Conservation (phyloP, 176 grass and related monocot species). For the Avena eriantha region DNA sequence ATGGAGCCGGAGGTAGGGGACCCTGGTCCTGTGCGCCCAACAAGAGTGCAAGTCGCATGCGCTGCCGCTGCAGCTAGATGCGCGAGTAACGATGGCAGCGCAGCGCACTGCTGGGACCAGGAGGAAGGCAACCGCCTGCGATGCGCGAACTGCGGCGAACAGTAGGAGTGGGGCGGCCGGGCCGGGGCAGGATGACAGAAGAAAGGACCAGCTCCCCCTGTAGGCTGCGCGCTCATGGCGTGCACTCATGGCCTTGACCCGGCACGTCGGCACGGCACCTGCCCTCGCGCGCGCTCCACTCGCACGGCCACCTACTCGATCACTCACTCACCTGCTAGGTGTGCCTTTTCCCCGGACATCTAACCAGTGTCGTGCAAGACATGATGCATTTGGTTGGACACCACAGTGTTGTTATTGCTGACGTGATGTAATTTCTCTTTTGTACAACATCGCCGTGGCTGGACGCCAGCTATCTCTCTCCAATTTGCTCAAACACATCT, state of each 20-base stretch:
- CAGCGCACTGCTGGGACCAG: conserved; percentile 30
- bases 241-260: not conserved
- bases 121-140: not conserved
- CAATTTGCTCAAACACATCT: not conserved
- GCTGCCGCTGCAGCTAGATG: not conserved
- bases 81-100: conserved; percentile 12
- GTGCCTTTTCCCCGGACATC: conserved; percentile 7
- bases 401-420: not conserved
- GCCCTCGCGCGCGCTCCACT: not conserved
- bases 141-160: conserved; percentile 16
- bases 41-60: not conserved
- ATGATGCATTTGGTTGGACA: not conserved
- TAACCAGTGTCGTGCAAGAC: conserved; percentile 30
- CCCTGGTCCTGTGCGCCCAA: not conserved
- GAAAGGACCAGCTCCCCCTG: conserved; percentile 27
- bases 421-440: too few relatives aligned
- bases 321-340: not conserved
- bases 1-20: not conserved
- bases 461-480: not conserved
- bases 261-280: conserved; percentile 30
- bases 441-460: too few relatives aligned
- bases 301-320: not conserved
- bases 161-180: not conserved
- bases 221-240: not conserved
- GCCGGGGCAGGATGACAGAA: not conserved